Conservation (phyloP, 2,329 filamentous ascomycete species). For the Nigrospora sphaerica region DNA sequence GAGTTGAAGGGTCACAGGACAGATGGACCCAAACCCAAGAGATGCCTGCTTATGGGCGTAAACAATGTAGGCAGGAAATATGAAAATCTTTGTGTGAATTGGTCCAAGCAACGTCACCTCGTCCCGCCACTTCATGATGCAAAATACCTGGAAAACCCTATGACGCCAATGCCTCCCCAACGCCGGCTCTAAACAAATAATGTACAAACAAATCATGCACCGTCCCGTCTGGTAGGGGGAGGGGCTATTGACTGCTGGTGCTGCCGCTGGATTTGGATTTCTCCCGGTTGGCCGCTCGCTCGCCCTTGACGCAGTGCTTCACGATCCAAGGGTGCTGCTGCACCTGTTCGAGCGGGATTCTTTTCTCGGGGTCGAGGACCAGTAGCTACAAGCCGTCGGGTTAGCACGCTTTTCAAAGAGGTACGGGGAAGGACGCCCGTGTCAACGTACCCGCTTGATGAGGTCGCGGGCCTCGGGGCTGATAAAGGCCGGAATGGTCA, state of each 20-base stretch:
- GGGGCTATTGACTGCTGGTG: no score
- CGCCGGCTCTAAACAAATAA: no score
- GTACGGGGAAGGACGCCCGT: not conserved
- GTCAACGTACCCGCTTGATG: conserved; percentile 70
- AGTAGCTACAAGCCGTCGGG: conserved; percentile 55
- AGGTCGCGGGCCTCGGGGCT: conserved; percentile 85
- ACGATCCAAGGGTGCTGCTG: conserved; percentile 92
- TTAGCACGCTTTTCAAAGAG: not conserved
- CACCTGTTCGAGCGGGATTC: conserved; percentile 83
- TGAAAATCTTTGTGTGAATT: no score
- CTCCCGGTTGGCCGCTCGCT: conserved; percentile 44
- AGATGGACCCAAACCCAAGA: no score
- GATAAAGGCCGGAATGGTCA: conserved; percentile 86
- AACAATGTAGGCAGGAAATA: not conserved
- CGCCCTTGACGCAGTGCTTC: conserved; percentile 78
- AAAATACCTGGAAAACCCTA: no score
- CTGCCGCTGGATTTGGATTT: conserved; percentile 21
- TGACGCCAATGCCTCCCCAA: no score
- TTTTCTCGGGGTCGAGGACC: conserved; percentile 87
- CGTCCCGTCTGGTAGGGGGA: no score
- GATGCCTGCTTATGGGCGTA: not conserved
- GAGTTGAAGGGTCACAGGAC: conserved; percentile 1
- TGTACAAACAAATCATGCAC: no score
- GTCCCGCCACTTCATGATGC: no score
- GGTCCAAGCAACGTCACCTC: no score